Conservation (phyloP, 108 stramenopile species). For the Phaeodactylum tricornutum region DNA sequence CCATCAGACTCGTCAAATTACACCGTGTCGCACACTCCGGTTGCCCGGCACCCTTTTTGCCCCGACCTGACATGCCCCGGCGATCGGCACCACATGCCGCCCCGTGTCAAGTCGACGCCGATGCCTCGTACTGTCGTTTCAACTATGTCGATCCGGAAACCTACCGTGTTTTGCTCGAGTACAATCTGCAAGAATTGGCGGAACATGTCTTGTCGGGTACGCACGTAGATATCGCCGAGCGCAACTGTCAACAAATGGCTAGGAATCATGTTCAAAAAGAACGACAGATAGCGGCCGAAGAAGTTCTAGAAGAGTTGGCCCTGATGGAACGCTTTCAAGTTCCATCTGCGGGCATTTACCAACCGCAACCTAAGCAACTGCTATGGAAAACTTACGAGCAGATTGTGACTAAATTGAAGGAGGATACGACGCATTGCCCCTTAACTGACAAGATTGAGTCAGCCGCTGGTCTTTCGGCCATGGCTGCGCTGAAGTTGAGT, state of each 20-base stretch:
- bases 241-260: slow-evolving; percentile 11
- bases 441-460: too few species aligned
- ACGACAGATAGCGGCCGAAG: slow-evolving; percentile 11
- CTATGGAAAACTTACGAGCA: too few species aligned
- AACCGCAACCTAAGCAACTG: slow-evolving; percentile 7
- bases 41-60: slow-evolving; percentile 56
- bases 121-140: slow-evolving; percentile 34
- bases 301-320: slow-evolving; percentile 9
- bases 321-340: slow-evolving; percentile 10
- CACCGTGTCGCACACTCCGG: slow-evolving; percentile 30
- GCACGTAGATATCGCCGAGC: too few species aligned
- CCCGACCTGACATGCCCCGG: slow-evolving; percentile 12
- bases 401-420: too few species aligned
- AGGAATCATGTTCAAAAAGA: slow-evolving; percentile 23
- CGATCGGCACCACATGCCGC: slow-evolving; percentile 18
- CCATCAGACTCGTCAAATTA: too few species aligned
- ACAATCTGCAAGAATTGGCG: slow-evolving; percentile 12
- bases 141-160: slow-evolving; percentile 28
- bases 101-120: slow-evolving; percentile 22
- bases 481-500: too few species aligned
- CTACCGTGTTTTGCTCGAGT: slow-evolving; percentile 9
- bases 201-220: too few species aligned
- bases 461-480: too few species aligned
- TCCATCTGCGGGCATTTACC: slow-evolving; percentile 17
- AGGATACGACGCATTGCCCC: too few species aligned